Evolutionary conservation across 2,329 filamentous ascomycete genomes (phyloP), one percentile per base, ranked within the genome.

Genomic region (Calonectria crousiana): DNA sequence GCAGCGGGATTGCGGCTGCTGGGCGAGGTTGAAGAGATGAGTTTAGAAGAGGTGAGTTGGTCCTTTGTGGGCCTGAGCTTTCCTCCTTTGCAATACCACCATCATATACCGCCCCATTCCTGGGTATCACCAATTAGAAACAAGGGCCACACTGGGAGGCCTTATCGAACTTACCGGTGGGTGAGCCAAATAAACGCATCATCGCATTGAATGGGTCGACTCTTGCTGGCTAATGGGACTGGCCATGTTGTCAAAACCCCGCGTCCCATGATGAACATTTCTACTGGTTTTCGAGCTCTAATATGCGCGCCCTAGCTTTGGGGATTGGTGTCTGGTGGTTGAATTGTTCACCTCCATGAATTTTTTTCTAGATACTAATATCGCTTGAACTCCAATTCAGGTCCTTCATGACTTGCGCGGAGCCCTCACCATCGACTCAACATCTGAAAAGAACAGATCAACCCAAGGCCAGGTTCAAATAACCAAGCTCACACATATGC

Each of bases 1-100:
- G 82, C 82, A 32, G 84, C 86, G 9, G 91, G 92, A 26, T 85
- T 84, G 52, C 82, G 87, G 72, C 70, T 92, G 70, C 82, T 93
- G 62, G 85, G 83, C 4, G 90, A 92, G 79, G 84, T 92, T 66
- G 89, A 91, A 78, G 89, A 90, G 82, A 85, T 84, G 74, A 92
- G 85, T 81, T 84, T 93, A 51, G 90, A 93, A 80, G 89, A 92
- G 87, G 92, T 93, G 80, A 84, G 86, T 84, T 73, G 8, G 41
- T 47, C 32, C 72, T 66, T 30, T 20, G 74, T 67, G 68, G 74
- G 72, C 66, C 67, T 71, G 62, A 74, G 69, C 66, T 64, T 75
- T 72, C 70, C 70, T 38, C 30, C 26, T 51, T 52, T 41, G 14
- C 64, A 58, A 44, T 65, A 68, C 36, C 66, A 30, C 32, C 32